Conservation (phyloP, 164 flowering plant genomes). For the Vitis rupestris region DNA sequence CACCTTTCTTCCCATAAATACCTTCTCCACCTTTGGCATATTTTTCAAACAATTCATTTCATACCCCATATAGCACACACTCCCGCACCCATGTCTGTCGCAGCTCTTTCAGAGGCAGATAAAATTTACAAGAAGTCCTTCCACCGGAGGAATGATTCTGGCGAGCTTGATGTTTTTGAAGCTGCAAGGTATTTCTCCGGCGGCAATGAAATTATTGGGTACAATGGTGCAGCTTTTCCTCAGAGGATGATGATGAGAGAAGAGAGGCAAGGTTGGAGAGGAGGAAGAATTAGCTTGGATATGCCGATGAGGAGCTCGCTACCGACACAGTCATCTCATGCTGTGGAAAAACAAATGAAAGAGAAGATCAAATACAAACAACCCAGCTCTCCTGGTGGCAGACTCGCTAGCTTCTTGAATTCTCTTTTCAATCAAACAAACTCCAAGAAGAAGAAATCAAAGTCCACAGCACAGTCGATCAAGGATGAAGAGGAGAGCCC, state of each 20-base stretch:
- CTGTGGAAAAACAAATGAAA: constrained; percentile 24
- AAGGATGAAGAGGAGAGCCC: constrained; percentile 60
- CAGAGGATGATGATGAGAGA: constrained; percentile 29
- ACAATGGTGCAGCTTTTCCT: constrained; percentile 12
- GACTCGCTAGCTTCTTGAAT: constrained; percentile 62
- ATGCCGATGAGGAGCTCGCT: constrained; percentile 28
- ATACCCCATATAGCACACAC: not conserved
- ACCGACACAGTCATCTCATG: constrained; percentile 8
- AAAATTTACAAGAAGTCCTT: constrained; percentile 35
- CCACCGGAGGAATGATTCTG: constrained; percentile 58
- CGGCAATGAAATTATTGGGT: constrained; percentile 27
- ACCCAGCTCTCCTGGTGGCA: constrained; percentile 90
- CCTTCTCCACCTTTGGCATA: not conserved
- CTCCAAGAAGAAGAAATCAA: constrained; percentile 76
- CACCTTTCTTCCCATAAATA: not conserved
- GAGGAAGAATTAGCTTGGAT: constrained; percentile 70
- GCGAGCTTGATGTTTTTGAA: constrained; percentile 90
- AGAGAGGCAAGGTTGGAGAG: constrained; percentile 34
- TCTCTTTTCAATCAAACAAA: constrained; percentile 64
- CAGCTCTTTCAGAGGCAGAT: constrained; percentile 24
- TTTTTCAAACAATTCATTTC: constrained; percentile 4
- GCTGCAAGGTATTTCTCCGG: constrained; percentile 81
- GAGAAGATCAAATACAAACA: constrained; percentile 40
- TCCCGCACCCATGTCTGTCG: constrained; percentile 37
- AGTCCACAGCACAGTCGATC: constrained; percentile 35